Evolutionary conservation across 306 rosid genomes (phyloP).

Genomic region (Biancaea sappan): DNA sequence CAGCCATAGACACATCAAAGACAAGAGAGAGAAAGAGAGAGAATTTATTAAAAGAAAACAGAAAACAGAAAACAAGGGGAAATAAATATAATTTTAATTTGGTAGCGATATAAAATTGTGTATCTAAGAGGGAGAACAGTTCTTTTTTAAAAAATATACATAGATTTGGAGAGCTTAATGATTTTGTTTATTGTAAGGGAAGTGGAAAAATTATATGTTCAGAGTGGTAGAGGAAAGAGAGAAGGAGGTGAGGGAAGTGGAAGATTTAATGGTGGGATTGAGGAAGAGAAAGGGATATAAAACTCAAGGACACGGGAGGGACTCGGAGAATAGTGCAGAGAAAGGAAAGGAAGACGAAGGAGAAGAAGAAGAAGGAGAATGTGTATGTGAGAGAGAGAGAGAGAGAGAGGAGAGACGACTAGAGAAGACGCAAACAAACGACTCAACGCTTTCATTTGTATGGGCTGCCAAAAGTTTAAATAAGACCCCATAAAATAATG

Average conservation of each 20-base stretch:
- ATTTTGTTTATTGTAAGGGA: constrained; percentile 54
- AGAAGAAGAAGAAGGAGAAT: not conserved
- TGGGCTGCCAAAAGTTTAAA: constrained; percentile 46
- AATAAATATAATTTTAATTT: constrained; percentile 27
- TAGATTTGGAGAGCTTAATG: constrained; percentile 33
- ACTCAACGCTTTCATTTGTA: constrained; percentile 58
- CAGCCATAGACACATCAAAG: constrained; percentile 79
- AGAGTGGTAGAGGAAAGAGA: not conserved
- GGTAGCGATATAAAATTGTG: constrained; percentile 22
- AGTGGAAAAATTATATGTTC: constrained; percentile 29
- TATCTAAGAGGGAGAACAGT: not conserved
- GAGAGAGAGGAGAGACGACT: not conserved
- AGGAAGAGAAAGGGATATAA: constrained; percentile 25
- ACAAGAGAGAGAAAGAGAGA: constrained; percentile 42
- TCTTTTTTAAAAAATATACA: not conserved
- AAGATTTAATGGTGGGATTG: constrained; percentile 18
- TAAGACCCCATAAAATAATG: constrained; percentile 40
- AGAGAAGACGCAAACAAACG: constrained; percentile 34
- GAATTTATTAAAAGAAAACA: constrained; percentile 43
- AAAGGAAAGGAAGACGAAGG: constrained; percentile 42
- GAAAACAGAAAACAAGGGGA: constrained; percentile 52
- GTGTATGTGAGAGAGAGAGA: not conserved
- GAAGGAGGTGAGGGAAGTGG: not conserved
- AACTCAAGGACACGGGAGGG: constrained; percentile 9
- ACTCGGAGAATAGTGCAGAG: constrained; percentile 50